These are phyloP conservation scores for Talaromyces sp. DNA, from an alignment of 2,329 filamentous ascomycete species.

Conservation along the genomic window DNA sequence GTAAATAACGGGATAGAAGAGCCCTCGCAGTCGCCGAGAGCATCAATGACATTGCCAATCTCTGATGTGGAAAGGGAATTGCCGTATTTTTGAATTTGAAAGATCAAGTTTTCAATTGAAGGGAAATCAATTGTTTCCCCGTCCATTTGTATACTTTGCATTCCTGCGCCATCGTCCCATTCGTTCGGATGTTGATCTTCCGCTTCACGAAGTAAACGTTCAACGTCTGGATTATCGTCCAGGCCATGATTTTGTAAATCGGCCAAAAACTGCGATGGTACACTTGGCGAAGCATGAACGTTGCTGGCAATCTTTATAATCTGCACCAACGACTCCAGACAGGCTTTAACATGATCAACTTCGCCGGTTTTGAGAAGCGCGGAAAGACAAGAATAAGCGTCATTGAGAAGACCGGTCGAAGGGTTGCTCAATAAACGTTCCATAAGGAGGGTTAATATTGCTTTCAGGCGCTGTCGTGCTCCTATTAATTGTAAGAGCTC, in stretches of 20 bases:
- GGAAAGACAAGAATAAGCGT: conserved; percentile 20
- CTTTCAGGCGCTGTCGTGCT: conserved; percentile 16
- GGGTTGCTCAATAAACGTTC: background rate
- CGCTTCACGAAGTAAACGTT: background rate
- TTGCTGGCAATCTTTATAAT: background rate
- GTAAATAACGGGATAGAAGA: conserved; percentile 18
- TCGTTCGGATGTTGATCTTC: background rate
- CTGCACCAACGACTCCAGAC: conserved; percentile 16
- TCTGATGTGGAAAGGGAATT: conserved; percentile 25
- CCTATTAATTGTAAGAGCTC: conserved; percentile 21
- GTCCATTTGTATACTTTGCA: conserved; percentile 14
- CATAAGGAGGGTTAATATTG: conserved; percentile 17
- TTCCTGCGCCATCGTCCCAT: background rate
- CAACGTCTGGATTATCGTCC: conserved; percentile 15
- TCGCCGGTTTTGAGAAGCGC: conserved; percentile 19
- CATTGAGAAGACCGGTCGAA: conserved; percentile 13
- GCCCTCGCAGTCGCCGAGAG: conserved; percentile 32
- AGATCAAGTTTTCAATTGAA: conserved; percentile 19
- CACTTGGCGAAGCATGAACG: background rate
- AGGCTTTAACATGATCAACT: conserved; percentile 18
- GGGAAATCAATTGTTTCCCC: conserved; percentile 20
- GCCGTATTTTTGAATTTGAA: conserved; percentile 22
- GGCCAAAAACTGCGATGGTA: conserved; percentile 3
- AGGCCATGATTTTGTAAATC: conserved; percentile 14
- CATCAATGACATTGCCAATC: conserved; percentile 22